These are phyloP conservation scores for Lathyrus oleraceus DNA, from an alignment of 306 rosid genomes.

Conservation along the genomic window DNA sequence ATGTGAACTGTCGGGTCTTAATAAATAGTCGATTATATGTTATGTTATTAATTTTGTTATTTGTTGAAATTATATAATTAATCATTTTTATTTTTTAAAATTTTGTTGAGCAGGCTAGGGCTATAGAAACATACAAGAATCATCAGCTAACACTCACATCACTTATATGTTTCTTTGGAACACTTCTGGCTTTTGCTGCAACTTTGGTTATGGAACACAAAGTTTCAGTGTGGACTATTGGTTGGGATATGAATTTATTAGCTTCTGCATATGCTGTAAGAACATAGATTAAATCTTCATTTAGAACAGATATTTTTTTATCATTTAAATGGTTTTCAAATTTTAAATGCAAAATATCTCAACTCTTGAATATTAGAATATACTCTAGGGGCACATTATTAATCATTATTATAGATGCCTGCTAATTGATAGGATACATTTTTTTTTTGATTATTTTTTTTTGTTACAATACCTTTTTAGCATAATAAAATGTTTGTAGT, in stretches of 20 bases:
- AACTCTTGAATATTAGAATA: background rate
- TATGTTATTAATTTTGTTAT: background rate
- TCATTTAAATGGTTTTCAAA: background rate
- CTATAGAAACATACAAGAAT: constrained; percentile 74
- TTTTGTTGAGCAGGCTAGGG: constrained; percentile 55
- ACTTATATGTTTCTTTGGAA: constrained; percentile 72
- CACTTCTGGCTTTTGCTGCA: constrained; percentile 68
- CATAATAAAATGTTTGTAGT: background rate
- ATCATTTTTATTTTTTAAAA: background rate
- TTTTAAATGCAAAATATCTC: background rate
- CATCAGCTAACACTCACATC: constrained; percentile 80
- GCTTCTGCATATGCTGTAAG: constrained; percentile 91
- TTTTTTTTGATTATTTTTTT: background rate
- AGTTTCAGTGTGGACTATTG: constrained; percentile 72
- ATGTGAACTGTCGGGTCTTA: background rate
- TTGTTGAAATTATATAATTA: background rate
- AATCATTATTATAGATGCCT: background rate
- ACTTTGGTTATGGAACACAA: constrained; percentile 72
- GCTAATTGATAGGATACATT: background rate
- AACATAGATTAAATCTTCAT: background rate
- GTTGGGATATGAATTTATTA: constrained; percentile 86
- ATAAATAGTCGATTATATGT: no score
- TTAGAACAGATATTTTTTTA: background rate
- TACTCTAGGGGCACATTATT: background rate
- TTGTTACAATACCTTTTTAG: background rate